Conservation (phyloP, 345 rosid species). For the Syzygium jambos region DNA sequence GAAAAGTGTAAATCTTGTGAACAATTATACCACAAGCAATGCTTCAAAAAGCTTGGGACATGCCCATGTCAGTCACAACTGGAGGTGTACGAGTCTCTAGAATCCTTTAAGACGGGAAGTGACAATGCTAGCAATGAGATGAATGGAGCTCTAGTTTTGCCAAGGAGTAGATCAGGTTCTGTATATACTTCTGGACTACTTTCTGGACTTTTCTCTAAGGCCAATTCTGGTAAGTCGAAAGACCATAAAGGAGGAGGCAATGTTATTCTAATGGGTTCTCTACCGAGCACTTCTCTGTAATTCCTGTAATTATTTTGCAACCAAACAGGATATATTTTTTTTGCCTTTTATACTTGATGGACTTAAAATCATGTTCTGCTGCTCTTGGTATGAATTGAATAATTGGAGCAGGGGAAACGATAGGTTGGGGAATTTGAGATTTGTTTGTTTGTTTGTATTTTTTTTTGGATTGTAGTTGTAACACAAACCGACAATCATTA, state of each 20-base stretch:
- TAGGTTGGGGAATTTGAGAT: not conserved
- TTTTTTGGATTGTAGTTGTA: not conserved
- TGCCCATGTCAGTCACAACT: constrained; percentile 65
- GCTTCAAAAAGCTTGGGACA: constrained; percentile 52
- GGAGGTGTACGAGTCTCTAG: constrained; percentile 10
- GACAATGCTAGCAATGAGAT: constrained; percentile 10
- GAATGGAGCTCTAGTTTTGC: constrained; percentile 18
- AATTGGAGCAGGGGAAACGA: not conserved
- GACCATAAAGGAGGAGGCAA: constrained; percentile 36
- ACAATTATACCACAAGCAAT: constrained; percentile 57
- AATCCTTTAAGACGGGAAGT: constrained; percentile 8
- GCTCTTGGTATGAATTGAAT: constrained; percentile 2
- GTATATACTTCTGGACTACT: constrained; percentile 37
- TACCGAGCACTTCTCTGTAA: constrained; percentile 55
- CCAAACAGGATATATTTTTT: not conserved
- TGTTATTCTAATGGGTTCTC: constrained; percentile 66
- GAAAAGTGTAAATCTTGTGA: constrained; percentile 56
- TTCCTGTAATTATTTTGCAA: not conserved
- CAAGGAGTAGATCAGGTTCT: constrained; percentile 40
- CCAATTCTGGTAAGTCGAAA: constrained; percentile 19
- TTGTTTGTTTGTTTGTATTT: not conserved
- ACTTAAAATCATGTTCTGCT: not conserved
- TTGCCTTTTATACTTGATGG: not conserved
- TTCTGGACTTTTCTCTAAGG: constrained; percentile 52
- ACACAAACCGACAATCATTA: not conserved